Conservation (phyloP, 164 flowering plant species). For the Aristolochia contorta region DNA sequence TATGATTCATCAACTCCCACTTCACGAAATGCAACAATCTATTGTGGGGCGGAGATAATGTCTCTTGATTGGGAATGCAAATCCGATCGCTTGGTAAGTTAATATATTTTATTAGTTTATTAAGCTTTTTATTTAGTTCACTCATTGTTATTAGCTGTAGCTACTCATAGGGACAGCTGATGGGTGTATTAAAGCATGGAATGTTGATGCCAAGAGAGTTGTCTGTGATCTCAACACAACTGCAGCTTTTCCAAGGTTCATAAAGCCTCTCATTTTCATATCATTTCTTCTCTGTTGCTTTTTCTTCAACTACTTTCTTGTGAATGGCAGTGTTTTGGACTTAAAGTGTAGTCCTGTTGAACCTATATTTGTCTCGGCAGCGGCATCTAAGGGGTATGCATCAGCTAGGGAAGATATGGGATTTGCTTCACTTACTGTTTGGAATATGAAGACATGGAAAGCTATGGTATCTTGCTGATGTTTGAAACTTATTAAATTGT, state of each 20-base stretch:
- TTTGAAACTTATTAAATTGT: not conserved
- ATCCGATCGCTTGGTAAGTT: slow-evolving; percentile 83
- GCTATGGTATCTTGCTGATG: slow-evolving; percentile 51
- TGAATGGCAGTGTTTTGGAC: slow-evolving; percentile 72
- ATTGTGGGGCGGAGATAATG: slow-evolving; percentile 87
- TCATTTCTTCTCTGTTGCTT: not conserved
- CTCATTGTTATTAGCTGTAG: slow-evolving; percentile 42
- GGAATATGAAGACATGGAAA: slow-evolving; percentile 99
- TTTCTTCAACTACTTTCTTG: slow-evolving; percentile 8
- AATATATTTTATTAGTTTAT: too few relatives aligned
- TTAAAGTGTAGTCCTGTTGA: slow-evolving; percentile 93
- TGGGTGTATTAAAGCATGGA: slow-evolving; percentile 97
- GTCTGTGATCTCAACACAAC: slow-evolving; percentile 83
- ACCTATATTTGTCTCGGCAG: slow-evolving; percentile 92
- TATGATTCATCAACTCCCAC: slow-evolving; percentile 74
- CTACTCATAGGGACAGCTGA: slow-evolving; percentile 92
- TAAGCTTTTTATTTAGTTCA: not conserved
- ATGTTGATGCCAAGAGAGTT: slow-evolving; percentile 97
- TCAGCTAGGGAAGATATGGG: slow-evolving; percentile 48
- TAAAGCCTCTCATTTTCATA: not conserved
- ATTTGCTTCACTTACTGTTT: slow-evolving; percentile 82
- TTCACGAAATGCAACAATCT: slow-evolving; percentile 92
- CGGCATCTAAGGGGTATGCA: slow-evolving; percentile 71
- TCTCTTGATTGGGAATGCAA: slow-evolving; percentile 98
- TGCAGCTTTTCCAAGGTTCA: slow-evolving; percentile 69